Evolutionary conservation across 2,329 filamentous ascomycete species (phyloP).

Genomic region (Orbilia javanica): DNA sequence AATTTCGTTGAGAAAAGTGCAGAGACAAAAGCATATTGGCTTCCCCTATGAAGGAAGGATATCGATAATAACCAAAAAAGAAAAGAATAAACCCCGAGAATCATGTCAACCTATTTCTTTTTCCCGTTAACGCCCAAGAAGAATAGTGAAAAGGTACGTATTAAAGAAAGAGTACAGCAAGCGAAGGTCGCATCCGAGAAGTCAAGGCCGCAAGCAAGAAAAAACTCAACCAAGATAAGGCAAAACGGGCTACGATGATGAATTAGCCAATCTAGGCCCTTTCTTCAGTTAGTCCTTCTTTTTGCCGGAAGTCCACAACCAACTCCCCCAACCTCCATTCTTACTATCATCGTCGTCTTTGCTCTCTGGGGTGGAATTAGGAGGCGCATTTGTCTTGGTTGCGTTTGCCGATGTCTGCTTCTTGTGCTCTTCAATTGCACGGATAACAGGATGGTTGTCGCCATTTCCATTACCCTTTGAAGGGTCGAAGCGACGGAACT

Average conservation of each 20-base stretch:
- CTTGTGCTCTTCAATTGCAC: slow-evolving; percentile 18
- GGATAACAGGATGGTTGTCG: neutral
- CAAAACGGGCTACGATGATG: neutral
- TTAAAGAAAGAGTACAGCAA: slow-evolving; percentile 16
- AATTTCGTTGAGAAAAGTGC: neutral
- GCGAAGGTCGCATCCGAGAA: neutral
- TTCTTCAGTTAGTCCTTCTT: slow-evolving; percentile 34
- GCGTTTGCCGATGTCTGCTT: neutral
- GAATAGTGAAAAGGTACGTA: no score
- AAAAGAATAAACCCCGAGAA: slow-evolving; percentile 6
- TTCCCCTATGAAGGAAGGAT: no score
- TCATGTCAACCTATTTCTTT: slow-evolving; percentile 15
- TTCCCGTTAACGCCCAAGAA: slow-evolving; percentile 27
- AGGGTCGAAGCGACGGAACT: slow-evolving; percentile 3
- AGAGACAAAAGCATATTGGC: neutral
- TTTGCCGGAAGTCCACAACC: slow-evolving; percentile 46
- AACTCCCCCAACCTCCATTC: slow-evolving; percentile 41
- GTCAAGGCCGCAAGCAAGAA: neutral
- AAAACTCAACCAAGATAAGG: neutral
- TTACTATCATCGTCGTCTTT: slow-evolving; percentile 24
- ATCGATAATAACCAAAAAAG: neutral
- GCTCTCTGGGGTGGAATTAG: neutral
- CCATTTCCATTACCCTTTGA: neutral
- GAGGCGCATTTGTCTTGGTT: neutral
- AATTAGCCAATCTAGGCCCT: neutral